These are phyloP conservation scores for Erigeron philadelphicus DNA, from an alignment of 140 eudicot species.

Conservation along the genomic window DNA sequence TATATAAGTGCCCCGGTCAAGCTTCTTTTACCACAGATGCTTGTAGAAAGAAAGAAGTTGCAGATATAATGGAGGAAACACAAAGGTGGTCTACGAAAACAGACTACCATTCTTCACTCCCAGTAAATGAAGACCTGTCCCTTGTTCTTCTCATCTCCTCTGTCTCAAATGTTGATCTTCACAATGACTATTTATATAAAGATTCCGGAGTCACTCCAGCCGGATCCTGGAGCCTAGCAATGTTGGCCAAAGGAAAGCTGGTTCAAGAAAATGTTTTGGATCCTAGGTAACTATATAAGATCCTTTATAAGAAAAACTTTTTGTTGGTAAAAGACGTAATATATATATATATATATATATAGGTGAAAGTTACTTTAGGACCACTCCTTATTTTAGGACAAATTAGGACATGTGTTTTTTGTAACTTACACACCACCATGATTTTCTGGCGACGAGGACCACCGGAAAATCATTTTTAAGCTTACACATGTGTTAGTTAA, in stretches of 20 bases:
- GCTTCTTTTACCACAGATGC: constrained; percentile 24
- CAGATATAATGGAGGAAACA: constrained; percentile 50
- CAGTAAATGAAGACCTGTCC: constrained; percentile 45
- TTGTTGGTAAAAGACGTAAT: neutral
- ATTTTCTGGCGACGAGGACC: too few species aligned
- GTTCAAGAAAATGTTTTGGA: constrained; percentile 54
- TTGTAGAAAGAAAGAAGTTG: constrained; percentile 35
- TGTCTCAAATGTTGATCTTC: constrained; percentile 29
- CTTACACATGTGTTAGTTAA: too few species aligned
- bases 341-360: too few species aligned
- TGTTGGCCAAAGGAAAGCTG: constrained; percentile 51
- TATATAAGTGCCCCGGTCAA: constrained; percentile 46
- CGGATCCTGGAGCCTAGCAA: constrained; percentile 76
- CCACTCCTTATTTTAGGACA: too few species aligned
- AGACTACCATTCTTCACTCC: constrained; percentile 19
- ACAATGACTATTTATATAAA: constrained; percentile 27
- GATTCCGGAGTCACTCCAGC: constrained; percentile 25
- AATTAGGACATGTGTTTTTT: too few species aligned
- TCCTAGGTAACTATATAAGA: constrained; percentile 44
- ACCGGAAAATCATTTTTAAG: too few species aligned
- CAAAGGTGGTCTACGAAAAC: constrained; percentile 34
- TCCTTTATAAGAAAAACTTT: neutral
- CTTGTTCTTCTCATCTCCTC: constrained; percentile 62
- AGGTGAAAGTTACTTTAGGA: too few species aligned
- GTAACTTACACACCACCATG: too few species aligned